phyloP scores from a whole-genome alignment of 306 rosid genomes.

The Rosa chinensis region DNA sequence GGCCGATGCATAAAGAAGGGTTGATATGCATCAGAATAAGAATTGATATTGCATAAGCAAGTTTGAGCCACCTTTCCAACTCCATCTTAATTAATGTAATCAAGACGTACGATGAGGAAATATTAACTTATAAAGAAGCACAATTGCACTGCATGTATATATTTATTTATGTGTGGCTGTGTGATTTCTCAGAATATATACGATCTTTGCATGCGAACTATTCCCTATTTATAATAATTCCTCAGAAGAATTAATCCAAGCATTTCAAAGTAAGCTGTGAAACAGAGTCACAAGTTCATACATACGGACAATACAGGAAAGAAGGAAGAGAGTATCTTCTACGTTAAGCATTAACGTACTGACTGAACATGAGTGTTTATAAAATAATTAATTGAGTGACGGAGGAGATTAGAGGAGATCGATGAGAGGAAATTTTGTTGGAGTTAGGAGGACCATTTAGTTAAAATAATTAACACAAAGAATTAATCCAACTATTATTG shows the following conservation, averaged over 20 bases:
- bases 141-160: neutral
- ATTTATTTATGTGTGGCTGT: neutral
- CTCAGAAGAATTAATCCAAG: neutral
- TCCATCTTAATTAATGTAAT: neutral
- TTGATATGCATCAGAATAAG: neutral
- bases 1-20: neutral
- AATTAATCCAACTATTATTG: too few species aligned
- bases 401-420: too few species aligned
- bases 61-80: neutral
- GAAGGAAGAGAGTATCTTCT: neutral
- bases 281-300: neutral
- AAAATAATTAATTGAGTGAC: too few species aligned
- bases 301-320: neutral
- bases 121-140: too few species aligned
- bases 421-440: too few species aligned
- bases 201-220: neutral
- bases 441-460: too few species aligned
- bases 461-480: too few species aligned
- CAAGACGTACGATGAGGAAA: too few species aligned
- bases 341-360: neutral
- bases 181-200: neutral
- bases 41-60: neutral
- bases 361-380: too few species aligned
- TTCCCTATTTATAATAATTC: neutral
- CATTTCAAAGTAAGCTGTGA: too few species aligned